Evolutionary conservation across 225 moss, liverwort and hornwort species (phyloP), one percentile per base, ranked within the genome.

Genomic region (Lunularia cruciata): DNA sequence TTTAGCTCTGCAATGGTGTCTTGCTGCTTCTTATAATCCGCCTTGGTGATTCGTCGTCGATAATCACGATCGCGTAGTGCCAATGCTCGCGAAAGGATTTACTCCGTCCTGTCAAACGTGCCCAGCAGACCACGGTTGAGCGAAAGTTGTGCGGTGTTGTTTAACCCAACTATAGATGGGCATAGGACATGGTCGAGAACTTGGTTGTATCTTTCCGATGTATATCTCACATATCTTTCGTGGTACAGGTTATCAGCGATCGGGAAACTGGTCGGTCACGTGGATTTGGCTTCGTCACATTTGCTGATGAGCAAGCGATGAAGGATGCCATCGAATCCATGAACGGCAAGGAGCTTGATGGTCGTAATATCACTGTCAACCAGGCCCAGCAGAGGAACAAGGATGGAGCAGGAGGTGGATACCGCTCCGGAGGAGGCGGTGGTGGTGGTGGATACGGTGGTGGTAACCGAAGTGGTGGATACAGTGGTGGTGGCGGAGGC

Each of bases 301-400:
- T 86, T 20, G 78, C 78, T 0, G 76, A 88, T 0, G 90, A 87
- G 72, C 1, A 0, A 0, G 13, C 86, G 33, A 90, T 90, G 90
- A 78, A 80, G 35, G 75, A 70, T 0, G 90, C 90, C 3, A 90
- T 90, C 32, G 64, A 69, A 33, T 68, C 67, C 49, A 90, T 90
- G 90, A 90, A 90, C 65, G 90, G 90, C 0, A 80, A 84, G 78
- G 90, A 90, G 80, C 63, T 93, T 0, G 93, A 93, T 22, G 93
- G 93, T 0, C 81, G 93, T 0, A 88, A 87, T 11, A 90, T 93
- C 39, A 93, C 93, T 0, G 93, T 93, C 1, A 93, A 93, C 75
- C 88, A 93, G 62, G 93, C 93, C 8, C 90, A 90, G 85, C 9
- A 79, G 81, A 33, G 84, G 88, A 80, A 79, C 0, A 78, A 74